phyloP scores from a whole-genome alignment of 257 asterid species.

The Rubia yunnanensis region DNA sequence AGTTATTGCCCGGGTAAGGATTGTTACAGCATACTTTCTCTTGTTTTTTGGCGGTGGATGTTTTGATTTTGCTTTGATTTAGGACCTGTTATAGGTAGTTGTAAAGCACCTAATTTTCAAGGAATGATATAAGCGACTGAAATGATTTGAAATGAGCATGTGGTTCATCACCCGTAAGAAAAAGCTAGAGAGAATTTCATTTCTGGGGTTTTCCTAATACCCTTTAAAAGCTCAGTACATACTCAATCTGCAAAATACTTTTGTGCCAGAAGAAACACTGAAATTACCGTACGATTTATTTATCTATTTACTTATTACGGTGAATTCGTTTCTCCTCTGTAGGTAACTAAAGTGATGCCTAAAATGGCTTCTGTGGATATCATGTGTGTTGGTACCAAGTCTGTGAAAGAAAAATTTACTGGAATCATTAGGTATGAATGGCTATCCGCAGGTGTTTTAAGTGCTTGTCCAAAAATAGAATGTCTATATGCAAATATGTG shows the following conservation, averaged over 20 bases:
- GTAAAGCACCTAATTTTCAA: not conserved
- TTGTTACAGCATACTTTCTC: not conserved
- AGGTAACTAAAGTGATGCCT: slow-evolving; percentile 94
- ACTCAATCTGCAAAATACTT: not conserved
- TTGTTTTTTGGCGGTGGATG: not conserved
- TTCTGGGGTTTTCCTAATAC: not conserved
- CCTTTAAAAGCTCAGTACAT: not conserved
- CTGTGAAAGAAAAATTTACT: slow-evolving; percentile 70
- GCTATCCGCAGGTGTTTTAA: not conserved
- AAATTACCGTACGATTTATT: not conserved
- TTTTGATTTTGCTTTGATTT: slow-evolving; percentile 8
- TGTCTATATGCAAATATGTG: not conserved
- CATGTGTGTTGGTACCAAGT: slow-evolving; percentile 77
- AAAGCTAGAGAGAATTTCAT: not conserved
- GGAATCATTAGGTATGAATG: slow-evolving; percentile 67
- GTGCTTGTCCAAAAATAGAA: not conserved
- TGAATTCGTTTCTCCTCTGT: not conserved
- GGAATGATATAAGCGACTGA: not conserved
- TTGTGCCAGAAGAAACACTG: not conserved
- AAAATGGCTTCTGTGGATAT: slow-evolving; percentile 81
- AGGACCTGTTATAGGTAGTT: not conserved
- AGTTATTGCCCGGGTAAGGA: slow-evolving; percentile 73
- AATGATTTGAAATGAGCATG: not conserved
- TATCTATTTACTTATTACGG: not conserved
- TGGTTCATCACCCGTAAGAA: not conserved